A percentile compares a stretch with the other conserved stretches of the same genome.
These are phyloP conservation scores for Pyrus betulifolia DNA, from an alignment of 306 rosid species.

Conservation along the genomic window DNA sequence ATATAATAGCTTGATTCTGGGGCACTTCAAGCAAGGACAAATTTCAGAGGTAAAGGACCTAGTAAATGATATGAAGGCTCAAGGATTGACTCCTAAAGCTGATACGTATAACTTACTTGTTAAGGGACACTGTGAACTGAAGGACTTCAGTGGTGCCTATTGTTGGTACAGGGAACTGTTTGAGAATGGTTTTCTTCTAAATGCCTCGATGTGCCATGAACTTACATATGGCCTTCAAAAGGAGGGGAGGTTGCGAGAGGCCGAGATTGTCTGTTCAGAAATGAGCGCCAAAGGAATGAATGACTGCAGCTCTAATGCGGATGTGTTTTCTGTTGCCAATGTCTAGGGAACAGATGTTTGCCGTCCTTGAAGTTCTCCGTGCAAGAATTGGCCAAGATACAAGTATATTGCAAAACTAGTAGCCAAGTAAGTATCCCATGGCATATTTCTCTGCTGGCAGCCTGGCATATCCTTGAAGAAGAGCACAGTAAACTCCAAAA, in stretches of 20 bases:
- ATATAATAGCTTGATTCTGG: constrained; percentile 74
- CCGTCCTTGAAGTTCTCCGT: not conserved
- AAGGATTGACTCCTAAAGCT: constrained; percentile 54
- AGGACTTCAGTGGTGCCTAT: constrained; percentile 62
- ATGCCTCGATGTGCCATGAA: constrained; percentile 23
- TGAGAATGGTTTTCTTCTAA: constrained; percentile 36
- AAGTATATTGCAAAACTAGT: not conserved
- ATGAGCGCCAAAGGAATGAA: constrained; percentile 35
- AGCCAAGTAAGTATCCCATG: not conserved
- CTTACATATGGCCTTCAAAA: constrained; percentile 57
- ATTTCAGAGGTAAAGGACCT: constrained; percentile 41
- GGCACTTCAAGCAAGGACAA: constrained; percentile 41
- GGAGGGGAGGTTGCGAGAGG: constrained; percentile 57
- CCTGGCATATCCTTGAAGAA: not conserved
- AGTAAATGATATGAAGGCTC: constrained; percentile 63
- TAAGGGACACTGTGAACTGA: constrained; percentile 56
- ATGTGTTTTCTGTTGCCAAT: constrained; percentile 12
- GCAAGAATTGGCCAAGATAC: not conserved
- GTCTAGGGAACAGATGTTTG: constrained; percentile 4
- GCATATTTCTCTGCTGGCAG: not conserved
- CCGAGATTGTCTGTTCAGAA: constrained; percentile 47
- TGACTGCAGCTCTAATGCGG: constrained; percentile 11
- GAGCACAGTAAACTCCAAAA: not conserved
- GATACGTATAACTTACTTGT: constrained; percentile 68
- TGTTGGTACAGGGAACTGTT: constrained; percentile 67